Evolutionary conservation across 2,329 filamentous ascomycete genomes (phyloP).

Genomic region (Acrocalymma vagum): DNA sequence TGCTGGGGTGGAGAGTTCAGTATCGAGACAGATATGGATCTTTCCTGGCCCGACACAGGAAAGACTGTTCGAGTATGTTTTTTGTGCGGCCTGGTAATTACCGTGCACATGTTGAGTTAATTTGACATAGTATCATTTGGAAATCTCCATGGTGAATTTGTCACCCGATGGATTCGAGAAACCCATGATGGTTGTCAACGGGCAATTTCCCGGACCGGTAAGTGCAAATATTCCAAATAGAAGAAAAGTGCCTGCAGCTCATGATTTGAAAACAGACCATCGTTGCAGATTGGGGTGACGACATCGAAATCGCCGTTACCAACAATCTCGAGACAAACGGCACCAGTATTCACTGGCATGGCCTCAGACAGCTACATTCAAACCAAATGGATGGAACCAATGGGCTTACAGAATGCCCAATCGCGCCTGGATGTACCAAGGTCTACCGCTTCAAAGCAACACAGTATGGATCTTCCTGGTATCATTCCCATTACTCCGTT

Average conservation of each 20-base stretch:
- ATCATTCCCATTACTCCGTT: constrained; percentile 38
- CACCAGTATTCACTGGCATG: constrained; percentile 63
- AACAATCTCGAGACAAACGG: constrained; percentile 53
- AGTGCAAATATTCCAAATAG: too few relatives aligned
- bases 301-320: constrained; percentile 47
- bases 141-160: constrained; percentile 53
- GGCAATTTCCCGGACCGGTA: constrained; percentile 57
- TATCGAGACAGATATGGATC: constrained; percentile 55
- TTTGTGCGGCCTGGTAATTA: neutral
- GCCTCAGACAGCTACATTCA: constrained; percentile 53
- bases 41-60: constrained; percentile 53
- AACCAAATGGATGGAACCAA: constrained; percentile 56
- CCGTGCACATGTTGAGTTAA: constrained; percentile 12
- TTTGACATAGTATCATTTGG: constrained; percentile 51
- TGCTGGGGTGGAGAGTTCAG: constrained; percentile 43
- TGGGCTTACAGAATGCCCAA: constrained; percentile 71
- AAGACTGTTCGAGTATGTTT: constrained; percentile 38
- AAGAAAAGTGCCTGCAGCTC: too few relatives aligned
- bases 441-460: constrained; percentile 45
- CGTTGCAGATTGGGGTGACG: constrained; percentile 52
- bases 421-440: constrained; percentile 62
- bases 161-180: constrained; percentile 56
- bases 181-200: constrained; percentile 54
- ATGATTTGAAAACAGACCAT: too few relatives aligned
- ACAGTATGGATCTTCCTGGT: constrained; percentile 47